Conservation (phyloP, 2,329 filamentous ascomycete genomes). For the Capronia americana region DNA sequence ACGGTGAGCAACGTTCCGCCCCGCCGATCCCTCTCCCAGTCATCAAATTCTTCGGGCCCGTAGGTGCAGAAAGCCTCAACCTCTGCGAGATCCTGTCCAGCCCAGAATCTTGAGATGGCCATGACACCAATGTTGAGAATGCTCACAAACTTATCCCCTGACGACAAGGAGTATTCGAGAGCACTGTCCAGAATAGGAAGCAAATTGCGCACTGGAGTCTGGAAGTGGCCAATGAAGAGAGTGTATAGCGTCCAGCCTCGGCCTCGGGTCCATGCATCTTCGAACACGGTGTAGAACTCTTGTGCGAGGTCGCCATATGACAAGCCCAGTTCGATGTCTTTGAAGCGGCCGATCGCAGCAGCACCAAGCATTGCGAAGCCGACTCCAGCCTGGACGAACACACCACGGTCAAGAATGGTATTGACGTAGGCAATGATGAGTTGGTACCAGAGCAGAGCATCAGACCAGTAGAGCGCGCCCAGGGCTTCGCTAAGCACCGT, state of each 20-base stretch:
- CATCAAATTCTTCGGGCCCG: conserved; percentile 62
- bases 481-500: conserved; percentile 65
- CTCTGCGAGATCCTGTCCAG: conserved; percentile 64
- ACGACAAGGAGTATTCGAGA: conserved; percentile 62
- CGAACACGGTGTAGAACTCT: conserved; percentile 58
- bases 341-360: conserved; percentile 63
- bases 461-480: conserved; percentile 65
- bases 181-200: conserved; percentile 61
- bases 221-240: conserved; percentile 68
- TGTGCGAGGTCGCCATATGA: conserved; percentile 62
- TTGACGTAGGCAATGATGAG: conserved; percentile 64
- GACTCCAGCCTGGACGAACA: conserved; percentile 64
- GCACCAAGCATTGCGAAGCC: conserved; percentile 65
- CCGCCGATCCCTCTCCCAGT: conserved; percentile 63
- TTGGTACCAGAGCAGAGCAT: conserved; percentile 65
- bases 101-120: conserved; percentile 62
- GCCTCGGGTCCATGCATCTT: conserved; percentile 61
- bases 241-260: conserved; percentile 63
- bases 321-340: conserved; percentile 61
- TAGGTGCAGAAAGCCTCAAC: conserved; percentile 64
- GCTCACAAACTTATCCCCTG: conserved; percentile 65
- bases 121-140: conserved; percentile 65
- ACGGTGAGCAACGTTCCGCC: conserved; percentile 64
- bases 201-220: conserved; percentile 58
- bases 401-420: conserved; percentile 60